Percentiles rank a stretch among this genome's conserved stretches.
Conservation (phyloP, 2,329 filamentous ascomycete genomes). For the Capronia americana region DNA sequence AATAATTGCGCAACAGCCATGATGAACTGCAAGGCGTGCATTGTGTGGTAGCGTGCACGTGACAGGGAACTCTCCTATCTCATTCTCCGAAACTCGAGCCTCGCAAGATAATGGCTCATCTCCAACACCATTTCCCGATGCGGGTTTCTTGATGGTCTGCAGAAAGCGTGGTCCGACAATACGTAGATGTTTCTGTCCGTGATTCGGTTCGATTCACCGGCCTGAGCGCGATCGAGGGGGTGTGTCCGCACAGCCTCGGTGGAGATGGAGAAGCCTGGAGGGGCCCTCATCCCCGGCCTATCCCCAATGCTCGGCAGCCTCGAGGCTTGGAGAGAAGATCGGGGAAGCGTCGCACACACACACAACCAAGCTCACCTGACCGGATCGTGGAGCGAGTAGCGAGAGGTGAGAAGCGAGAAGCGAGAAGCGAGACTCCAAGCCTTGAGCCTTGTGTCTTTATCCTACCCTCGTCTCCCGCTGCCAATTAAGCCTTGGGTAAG, state of each 20-base stretch:
- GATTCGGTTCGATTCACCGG: background rate
- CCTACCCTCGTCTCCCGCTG: background rate
- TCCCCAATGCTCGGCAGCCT: slow-evolving; percentile 12
- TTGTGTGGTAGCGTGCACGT: too few species aligned
- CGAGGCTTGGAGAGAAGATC: slow-evolving; percentile 14
- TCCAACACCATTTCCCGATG: background rate
- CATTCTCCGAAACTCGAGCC: background rate
- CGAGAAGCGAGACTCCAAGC: background rate
- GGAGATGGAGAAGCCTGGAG: slow-evolving; percentile 2
- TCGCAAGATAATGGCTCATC: slow-evolving; percentile 3
- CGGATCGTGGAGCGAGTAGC: background rate
- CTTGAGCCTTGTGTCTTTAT: background rate
- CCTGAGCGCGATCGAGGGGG: background rate
- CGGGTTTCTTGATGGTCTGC: background rate
- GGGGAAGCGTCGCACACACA: slow-evolving; percentile 6
- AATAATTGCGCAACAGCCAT: background rate
- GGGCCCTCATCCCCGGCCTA: background rate
- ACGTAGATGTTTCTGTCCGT: background rate
- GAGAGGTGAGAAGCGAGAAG: background rate
- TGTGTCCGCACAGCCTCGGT: background rate
- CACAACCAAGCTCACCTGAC: background rate
- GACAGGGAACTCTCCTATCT: background rate
- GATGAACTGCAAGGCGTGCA: too few species aligned
- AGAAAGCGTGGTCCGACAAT: background rate
- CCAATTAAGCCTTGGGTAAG: background rate